Base-by-base conservation (phyloP, 1,284 basidiomycete species). In the Ustilago lituana region DNA sequence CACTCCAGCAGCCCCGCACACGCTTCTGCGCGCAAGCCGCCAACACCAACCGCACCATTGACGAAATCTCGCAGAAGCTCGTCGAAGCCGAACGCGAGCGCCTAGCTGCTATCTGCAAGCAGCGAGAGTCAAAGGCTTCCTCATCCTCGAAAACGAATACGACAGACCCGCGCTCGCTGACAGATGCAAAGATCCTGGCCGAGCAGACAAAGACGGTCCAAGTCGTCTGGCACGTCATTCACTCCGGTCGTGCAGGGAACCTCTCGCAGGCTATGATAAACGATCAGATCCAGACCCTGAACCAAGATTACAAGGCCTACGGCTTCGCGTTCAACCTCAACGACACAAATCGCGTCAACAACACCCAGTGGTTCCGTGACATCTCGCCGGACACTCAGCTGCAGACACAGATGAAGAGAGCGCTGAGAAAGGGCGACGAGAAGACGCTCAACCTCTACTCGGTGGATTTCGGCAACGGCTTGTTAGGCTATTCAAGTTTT, bases 371-470 rank as follows among this genome's bases (percentile, higher is more conserved):
- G 86, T 88, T 86, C 83, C 83, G 82, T 65, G 78, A 76, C 22
- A 85, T 82, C 53, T 85, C 83, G 2, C 85, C 85, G 7, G 77
- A 76, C 49, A 78, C 70, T 29, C 76, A 78, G 19, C 70, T 82
- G 23, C 86, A 88, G 77, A 85, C 83, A 7, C 75, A 83, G 10
- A 88, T 88, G 87, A 88, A 88, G 83, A 76, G 37, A 0, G 49
- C 82, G 40, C 84, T 87, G 39, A 84, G 85, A 38, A 61, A 82
- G 46, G 86, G 87, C 37, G 83, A 81, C 22, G 82, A 78, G 4
- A 77, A 79, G 26, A 83, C 80, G 27, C 83, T 88, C 57, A 88
- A 87, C 70, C 82, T 87, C 35, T 87, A 87, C 83, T 84, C 84
- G 32, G 86, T 87, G 43, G 47, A 74, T 46, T 68, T 78, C 45